Conservation (phyloP, 306 rosid genomes). For the Prinsepia uniflora region DNA sequence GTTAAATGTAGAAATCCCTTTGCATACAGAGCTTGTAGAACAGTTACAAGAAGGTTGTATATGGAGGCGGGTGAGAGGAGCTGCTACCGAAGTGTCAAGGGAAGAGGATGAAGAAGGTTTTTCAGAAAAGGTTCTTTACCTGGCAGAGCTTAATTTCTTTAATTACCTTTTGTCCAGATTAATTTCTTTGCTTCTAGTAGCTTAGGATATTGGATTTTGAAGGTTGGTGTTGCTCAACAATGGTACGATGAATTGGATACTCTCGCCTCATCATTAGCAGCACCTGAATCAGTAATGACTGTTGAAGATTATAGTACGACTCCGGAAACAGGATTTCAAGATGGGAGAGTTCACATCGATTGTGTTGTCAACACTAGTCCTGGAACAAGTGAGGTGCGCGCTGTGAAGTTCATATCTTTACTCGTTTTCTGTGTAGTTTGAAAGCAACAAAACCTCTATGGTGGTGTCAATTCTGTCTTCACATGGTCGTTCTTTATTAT, state of each 20-base stretch:
- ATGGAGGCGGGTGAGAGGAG: conserved; percentile 86
- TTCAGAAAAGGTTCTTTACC: conserved; percentile 48
- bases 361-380: conserved; percentile 68
- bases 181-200: conserved; percentile 17
- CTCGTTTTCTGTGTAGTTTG: not conserved
- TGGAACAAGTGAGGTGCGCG: conserved; percentile 83
- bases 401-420: not conserved
- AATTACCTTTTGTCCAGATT: not conserved
- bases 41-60: conserved; percentile 67
- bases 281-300: conserved; percentile 41
- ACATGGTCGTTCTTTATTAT: conserved; percentile 10
- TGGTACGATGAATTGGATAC: conserved; percentile 81
- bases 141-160: not conserved
- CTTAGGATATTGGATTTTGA: conserved; percentile 24
- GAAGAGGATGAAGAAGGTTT: conserved; percentile 45
- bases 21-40: conserved; percentile 67
- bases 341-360: conserved; percentile 36
- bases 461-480: not conserved
- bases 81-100: conserved; percentile 56
- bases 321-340: conserved; percentile 29
- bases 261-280: conserved; percentile 48
- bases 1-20: conserved; percentile 53
- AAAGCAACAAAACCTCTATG: not conserved
- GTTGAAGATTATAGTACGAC: conserved; percentile 34
- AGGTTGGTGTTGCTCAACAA: conserved; percentile 79